phyloP scores from a whole-genome alignment of 768 basidiomycete species.

The Chalciporus pseudorubinellus region DNA sequence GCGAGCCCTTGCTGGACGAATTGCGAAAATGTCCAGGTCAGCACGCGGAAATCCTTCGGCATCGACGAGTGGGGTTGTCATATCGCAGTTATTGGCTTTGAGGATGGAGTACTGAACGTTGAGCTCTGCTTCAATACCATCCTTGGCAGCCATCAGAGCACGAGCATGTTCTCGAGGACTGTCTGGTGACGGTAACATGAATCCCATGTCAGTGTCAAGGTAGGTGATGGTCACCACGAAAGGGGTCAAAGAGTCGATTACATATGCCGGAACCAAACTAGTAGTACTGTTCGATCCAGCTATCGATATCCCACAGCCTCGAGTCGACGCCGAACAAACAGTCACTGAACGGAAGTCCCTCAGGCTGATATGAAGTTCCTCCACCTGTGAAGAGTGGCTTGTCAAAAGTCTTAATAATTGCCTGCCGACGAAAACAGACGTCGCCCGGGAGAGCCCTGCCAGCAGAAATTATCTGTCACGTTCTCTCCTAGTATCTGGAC shows the following conservation, averaged over 20 bases:
- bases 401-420: too few species aligned
- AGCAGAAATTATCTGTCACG: too few species aligned
- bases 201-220: constrained; percentile 37
- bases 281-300: too few species aligned
- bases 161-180: constrained; percentile 57
- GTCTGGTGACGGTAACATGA: constrained; percentile 43
- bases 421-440: too few species aligned
- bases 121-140: constrained; percentile 71
- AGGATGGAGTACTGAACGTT: constrained; percentile 61
- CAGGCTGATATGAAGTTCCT: too few species aligned
- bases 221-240: background rate
- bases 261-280: constrained; percentile 3
- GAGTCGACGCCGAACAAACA: too few species aligned
- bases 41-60: constrained; percentile 85
- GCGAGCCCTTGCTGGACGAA: constrained; percentile 69
- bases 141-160: constrained; percentile 64
- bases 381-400: too few species aligned
- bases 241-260: background rate
- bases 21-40: constrained; percentile 81
- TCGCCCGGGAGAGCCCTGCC: too few species aligned
- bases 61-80: constrained; percentile 79
- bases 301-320: too few species aligned
- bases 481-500: too few species aligned
- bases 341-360: too few species aligned
- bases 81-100: constrained; percentile 56